phyloP scores from a whole-genome alignment of 2,329 filamentous ascomycete genomes.

The Escovopsis sp. region DNA sequence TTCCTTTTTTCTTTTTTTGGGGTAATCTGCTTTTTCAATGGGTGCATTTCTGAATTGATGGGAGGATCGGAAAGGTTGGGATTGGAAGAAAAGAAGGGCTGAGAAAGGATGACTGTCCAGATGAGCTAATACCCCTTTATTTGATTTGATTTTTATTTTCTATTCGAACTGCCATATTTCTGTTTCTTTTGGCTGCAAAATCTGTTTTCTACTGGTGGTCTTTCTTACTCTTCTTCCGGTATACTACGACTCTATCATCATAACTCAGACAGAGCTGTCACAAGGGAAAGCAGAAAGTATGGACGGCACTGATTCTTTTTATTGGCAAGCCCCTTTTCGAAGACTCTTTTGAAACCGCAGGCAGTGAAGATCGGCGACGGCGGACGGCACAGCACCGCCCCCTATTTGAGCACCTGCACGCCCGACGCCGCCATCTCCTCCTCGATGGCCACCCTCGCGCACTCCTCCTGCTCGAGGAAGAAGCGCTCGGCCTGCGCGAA shows the following conservation, averaged over 20 bases:
- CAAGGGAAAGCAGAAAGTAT: too few relatives aligned
- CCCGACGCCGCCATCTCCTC: conserved; percentile 6
- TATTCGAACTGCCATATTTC: too few relatives aligned
- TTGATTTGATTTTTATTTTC: not conserved
- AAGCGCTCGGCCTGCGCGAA: conserved; percentile 21
- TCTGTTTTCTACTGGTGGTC: too few relatives aligned
- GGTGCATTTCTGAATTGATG: too few relatives aligned
- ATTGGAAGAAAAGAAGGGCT: conserved; percentile 1
- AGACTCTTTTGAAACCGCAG: not conserved
- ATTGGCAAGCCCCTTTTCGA: not conserved
- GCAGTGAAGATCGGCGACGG: not conserved
- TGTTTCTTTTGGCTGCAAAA: too few relatives aligned
- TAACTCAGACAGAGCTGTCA: too few relatives aligned
- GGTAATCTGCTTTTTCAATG: too few relatives aligned
- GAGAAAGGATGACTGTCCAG: not conserved
- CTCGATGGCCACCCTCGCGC: conserved; percentile 15
- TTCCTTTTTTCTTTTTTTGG: not conserved
- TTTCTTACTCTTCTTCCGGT: too few relatives aligned
- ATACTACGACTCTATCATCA: too few relatives aligned
- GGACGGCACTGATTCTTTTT: not conserved
- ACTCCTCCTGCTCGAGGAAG: conserved; percentile 20
- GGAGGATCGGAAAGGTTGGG: too few relatives aligned
- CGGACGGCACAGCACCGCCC: too few relatives aligned
- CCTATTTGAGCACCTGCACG: too few relatives aligned
- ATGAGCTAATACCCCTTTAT: conserved; percentile 5